These are phyloP conservation scores for Pseudoscleropodium purum DNA, from an alignment of 225 moss, liverwort and hornwort genomes.

Conservation along the genomic window DNA sequence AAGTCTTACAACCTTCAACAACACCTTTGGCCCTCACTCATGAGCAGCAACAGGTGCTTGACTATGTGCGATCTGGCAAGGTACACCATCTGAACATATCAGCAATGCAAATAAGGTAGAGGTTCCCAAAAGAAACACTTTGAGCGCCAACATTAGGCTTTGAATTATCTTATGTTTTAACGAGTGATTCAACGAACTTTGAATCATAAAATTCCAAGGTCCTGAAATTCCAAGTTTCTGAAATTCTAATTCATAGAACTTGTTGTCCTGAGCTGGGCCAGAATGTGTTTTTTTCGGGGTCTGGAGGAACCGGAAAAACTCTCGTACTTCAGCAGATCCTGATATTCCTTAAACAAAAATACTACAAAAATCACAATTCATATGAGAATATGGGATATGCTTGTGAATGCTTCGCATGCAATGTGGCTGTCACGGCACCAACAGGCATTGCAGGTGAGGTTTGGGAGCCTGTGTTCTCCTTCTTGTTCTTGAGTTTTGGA, in stretches of 20 bases:
- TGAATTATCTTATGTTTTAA: background rate
- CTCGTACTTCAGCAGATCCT: constrained; percentile 49
- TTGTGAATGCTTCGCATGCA: constrained; percentile 57
- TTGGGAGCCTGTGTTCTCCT: background rate
- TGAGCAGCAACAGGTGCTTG: constrained; percentile 50
- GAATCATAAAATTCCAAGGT: background rate
- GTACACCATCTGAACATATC: constrained; percentile 6
- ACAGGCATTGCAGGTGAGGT: constrained; percentile 68
- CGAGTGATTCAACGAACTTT: background rate
- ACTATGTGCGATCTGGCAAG: constrained; percentile 49
- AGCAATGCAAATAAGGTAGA: background rate
- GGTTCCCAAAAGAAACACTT: background rate
- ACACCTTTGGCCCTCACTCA: constrained; percentile 28
- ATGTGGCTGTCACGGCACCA: constrained; percentile 68
- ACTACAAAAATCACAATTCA: background rate
- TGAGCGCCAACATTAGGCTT: background rate
- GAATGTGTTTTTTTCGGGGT: constrained; percentile 79
- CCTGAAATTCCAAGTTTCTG: background rate
- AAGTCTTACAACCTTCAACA: background rate
- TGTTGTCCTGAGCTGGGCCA: constrained; percentile 8
- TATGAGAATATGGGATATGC: background rate
- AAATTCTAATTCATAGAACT: background rate
- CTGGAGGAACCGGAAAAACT: constrained; percentile 72
- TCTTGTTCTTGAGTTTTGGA: background rate
- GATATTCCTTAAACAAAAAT: constrained; percentile 25